Evolutionary conservation across 441 rosid genomes (phyloP).

Genomic region (Sinapis alba): DNA sequence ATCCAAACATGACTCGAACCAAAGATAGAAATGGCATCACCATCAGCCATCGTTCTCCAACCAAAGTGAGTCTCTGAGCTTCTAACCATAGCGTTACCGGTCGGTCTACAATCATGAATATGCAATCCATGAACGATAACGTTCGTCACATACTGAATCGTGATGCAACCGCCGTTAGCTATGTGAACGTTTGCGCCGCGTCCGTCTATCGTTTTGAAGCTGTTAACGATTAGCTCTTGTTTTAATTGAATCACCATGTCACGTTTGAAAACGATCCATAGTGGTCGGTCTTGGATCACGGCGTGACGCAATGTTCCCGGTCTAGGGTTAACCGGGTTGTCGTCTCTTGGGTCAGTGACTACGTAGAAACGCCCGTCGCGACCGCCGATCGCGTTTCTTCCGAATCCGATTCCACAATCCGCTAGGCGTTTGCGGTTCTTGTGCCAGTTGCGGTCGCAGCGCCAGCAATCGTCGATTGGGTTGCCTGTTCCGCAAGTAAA

Average conservation of each 20-base stretch:
- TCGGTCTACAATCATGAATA: conserved; percentile 87
- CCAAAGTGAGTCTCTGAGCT: conserved; percentile 85
- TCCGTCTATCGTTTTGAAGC: conserved; percentile 94
- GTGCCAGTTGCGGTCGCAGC: conserved; percentile 84
- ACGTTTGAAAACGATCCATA: conserved; percentile 91
- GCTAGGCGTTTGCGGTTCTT: conserved; percentile 90
- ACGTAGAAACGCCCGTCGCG: conserved; percentile 88
- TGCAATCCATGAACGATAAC: conserved; percentile 90
- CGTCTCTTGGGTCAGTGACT: conserved; percentile 75
- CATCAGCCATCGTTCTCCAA: conserved; percentile 96
- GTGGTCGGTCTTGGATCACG: conserved; percentile 79
- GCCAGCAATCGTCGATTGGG: conserved; percentile 95
- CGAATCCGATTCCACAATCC: conserved; percentile 91
- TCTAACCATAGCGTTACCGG: conserved; percentile 93
- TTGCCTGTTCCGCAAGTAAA: conserved; percentile 94
- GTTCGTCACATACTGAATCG: conserved; percentile 85
- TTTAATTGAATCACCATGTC: conserved; percentile 92
- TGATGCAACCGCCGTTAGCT: conserved; percentile 88
- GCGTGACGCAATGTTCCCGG: conserved; percentile 95
- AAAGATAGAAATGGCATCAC: conserved; percentile 90
- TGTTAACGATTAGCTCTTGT: conserved; percentile 84
- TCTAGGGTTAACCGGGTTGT: conserved; percentile 88
- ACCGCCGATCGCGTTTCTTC: conserved; percentile 91
- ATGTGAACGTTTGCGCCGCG: conserved; percentile 90
- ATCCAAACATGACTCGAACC: conserved; percentile 95